Percentiles rank a stretch among this genome's conserved stretches.
phyloP scores from a whole-genome alignment of 257 asterid genomes.

The Solanum habrochaites region DNA sequence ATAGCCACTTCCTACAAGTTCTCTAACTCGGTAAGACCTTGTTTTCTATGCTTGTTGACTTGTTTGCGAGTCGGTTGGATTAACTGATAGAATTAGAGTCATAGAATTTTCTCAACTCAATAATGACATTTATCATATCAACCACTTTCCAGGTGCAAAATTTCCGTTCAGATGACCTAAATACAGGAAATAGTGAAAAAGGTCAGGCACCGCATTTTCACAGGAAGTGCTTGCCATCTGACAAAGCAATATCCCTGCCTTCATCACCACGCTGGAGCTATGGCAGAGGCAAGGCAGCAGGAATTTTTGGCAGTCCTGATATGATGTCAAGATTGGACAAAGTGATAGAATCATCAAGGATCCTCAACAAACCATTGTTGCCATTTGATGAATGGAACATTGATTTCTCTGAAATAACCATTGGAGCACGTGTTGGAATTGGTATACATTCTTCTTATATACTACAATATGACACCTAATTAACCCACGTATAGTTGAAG shows the following conservation, averaged over 20 bases:
- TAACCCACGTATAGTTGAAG: not conserved
- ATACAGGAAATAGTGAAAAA: constrained; percentile 32
- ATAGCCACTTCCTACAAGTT: not conserved
- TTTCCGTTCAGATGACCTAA: constrained; percentile 46
- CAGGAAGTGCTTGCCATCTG: constrained; percentile 35
- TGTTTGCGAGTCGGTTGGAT: not conserved
- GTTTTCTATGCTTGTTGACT: not conserved
- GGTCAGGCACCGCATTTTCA: constrained; percentile 26
- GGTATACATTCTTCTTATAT: constrained; percentile 33
- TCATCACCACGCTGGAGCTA: constrained; percentile 72
- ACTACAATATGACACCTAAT: not conserved
- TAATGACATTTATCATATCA: not conserved
- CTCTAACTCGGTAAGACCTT: not conserved
- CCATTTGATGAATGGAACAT: constrained; percentile 86
- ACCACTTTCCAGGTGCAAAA: constrained; percentile 46
- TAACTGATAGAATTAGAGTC: not conserved
- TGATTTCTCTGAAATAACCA: constrained; percentile 67
- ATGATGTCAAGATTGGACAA: constrained; percentile 46
- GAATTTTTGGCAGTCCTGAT: constrained; percentile 28
- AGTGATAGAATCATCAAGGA: constrained; percentile 65
- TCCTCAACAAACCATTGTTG: constrained; percentile 60
- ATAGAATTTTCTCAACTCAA: not conserved
- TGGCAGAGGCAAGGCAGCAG: constrained; percentile 29
- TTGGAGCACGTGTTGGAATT: constrained; percentile 82
- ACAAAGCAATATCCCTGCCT: constrained; percentile 75